Evolutionary conservation across 2,329 filamentous ascomycete species (phyloP).

Genomic region (Ilyonectria sp.): DNA sequence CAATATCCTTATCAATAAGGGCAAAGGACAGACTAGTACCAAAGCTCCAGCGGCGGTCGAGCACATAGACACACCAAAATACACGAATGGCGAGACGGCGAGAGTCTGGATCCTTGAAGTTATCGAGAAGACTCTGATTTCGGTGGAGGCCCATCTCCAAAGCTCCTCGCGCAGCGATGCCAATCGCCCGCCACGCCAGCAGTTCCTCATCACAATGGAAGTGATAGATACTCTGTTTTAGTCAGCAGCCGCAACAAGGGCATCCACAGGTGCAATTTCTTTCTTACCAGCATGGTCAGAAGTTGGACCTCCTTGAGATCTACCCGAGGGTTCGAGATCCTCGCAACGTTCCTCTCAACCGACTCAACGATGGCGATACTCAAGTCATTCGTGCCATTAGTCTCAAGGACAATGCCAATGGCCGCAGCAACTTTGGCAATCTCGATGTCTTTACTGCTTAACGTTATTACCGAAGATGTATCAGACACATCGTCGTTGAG

Average conservation of each 20-base stretch:
- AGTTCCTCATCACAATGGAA: conserved; percentile 60
- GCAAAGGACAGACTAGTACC: conserved; percentile 65
- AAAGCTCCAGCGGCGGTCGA: conserved; percentile 68
- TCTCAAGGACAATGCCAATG: conserved; percentile 51
- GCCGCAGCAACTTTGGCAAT: conserved; percentile 54
- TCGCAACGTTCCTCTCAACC: conserved; percentile 42
- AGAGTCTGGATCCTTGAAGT: conserved; percentile 25
- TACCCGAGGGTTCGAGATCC: background rate
- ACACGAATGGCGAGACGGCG: conserved; percentile 54
- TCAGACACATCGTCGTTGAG: background rate
- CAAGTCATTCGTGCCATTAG: conserved; percentile 48
- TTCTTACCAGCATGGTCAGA: conserved; percentile 16
- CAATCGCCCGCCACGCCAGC: conserved; percentile 53
- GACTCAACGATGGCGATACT: conserved; percentile 49
- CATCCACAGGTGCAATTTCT: background rate
- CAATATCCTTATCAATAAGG: conserved; percentile 64
- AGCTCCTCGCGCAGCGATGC: conserved; percentile 61
- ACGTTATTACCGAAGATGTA: background rate
- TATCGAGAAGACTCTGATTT: conserved; percentile 55
- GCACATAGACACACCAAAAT: conserved; percentile 67
- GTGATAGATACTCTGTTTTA: conserved; percentile 56
- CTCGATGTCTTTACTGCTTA: conserved; percentile 48
- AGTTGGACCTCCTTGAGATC: conserved; percentile 8
- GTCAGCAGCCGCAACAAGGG: background rate
- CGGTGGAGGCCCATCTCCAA: conserved; percentile 66